Percentiles rank a stretch among this genome's conserved stretches.
phyloP scores from a whole-genome alignment of 495 filamentous ascomycete species.

The Aspergillus diversus region DNA sequence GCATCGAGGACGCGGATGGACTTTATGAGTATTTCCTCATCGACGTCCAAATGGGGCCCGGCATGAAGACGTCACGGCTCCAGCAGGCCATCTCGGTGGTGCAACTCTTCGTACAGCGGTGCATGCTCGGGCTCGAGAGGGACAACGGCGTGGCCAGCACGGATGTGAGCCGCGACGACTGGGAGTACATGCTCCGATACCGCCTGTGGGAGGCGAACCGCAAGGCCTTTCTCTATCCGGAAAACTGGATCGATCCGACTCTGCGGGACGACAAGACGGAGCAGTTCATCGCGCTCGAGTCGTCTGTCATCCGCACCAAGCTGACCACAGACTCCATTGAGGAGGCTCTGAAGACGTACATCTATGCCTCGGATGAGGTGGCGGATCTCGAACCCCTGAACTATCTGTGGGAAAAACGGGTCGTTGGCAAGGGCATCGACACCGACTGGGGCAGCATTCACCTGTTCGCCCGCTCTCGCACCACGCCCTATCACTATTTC shows the following conservation, averaged over 20 bases:
- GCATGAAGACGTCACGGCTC: not conserved
- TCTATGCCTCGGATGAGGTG: slow-evolving; percentile 24
- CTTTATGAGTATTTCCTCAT: slow-evolving; percentile 9
- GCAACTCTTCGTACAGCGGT: not conserved
- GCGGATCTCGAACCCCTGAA: slow-evolving; percentile 25
- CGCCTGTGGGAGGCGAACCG: slow-evolving; percentile 40
- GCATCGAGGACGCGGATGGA: not conserved
- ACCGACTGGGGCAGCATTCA: not conserved
- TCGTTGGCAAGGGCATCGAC: not conserved
- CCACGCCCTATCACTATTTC: not conserved
- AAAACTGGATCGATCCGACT: slow-evolving; percentile 42
- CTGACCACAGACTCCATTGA: slow-evolving; percentile 18
- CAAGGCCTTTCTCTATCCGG: slow-evolving; percentile 43
- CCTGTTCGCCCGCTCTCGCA: slow-evolving; percentile 6
- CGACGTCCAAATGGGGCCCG: slow-evolving; percentile 3
- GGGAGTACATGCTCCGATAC: slow-evolving; percentile 34
- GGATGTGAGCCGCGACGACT: slow-evolving; percentile 7
- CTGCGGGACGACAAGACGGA: slow-evolving; percentile 44
- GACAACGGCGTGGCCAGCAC: not conserved
- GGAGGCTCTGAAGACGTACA: slow-evolving; percentile 23
- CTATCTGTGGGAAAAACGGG: slow-evolving; percentile 8
- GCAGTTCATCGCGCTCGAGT: slow-evolving; percentile 34
- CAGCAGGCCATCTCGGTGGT: slow-evolving; percentile 7
- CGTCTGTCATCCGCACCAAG: slow-evolving; percentile 28
- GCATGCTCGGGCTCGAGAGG: not conserved